Percentiles rank a stretch among this genome's conserved stretches.
phyloP scores from a whole-genome alignment of 768 basidiomycete species.

The Glaciozyma antarctica region DNA sequence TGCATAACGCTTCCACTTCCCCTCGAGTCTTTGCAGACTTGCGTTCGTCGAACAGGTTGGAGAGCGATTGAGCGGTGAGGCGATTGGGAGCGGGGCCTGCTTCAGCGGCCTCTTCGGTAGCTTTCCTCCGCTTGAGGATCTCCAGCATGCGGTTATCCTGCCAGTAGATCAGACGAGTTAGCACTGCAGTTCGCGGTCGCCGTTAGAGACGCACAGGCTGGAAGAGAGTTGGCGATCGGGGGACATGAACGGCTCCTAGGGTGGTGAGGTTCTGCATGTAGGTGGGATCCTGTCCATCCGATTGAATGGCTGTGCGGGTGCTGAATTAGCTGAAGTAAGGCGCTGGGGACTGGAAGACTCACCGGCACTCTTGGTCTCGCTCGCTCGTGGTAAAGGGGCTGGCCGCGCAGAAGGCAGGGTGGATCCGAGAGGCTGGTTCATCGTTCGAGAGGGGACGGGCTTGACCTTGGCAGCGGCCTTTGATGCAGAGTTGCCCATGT shows the following conservation, averaged over 20 bases:
- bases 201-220: not conserved
- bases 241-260: constrained; percentile 61
- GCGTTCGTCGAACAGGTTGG: constrained; percentile 55
- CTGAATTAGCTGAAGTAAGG: not conserved
- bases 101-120: constrained; percentile 15
- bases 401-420: constrained; percentile 1
- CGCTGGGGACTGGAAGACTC: not conserved
- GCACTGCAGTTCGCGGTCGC: not conserved
- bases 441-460: not conserved
- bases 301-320: constrained; percentile 48
- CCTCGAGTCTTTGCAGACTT: constrained; percentile 45
- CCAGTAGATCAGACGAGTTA: not conserved
- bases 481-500: constrained; percentile 25
- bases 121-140: constrained; percentile 49
- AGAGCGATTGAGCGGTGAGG: constrained; percentile 49
- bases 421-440: not conserved
- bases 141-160: constrained; percentile 40
- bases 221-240: constrained; percentile 34
- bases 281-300: constrained; percentile 62
- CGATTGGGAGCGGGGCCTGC: constrained; percentile 45
- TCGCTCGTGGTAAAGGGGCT: constrained; percentile 37
- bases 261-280: constrained; percentile 56
- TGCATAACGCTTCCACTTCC: constrained; percentile 49
- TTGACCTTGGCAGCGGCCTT: constrained; percentile 10
- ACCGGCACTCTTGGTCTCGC: constrained; percentile 51